phyloP scores from a whole-genome alignment of 1,284 basidiomycete genomes.

The Marasmius fiardii region DNA sequence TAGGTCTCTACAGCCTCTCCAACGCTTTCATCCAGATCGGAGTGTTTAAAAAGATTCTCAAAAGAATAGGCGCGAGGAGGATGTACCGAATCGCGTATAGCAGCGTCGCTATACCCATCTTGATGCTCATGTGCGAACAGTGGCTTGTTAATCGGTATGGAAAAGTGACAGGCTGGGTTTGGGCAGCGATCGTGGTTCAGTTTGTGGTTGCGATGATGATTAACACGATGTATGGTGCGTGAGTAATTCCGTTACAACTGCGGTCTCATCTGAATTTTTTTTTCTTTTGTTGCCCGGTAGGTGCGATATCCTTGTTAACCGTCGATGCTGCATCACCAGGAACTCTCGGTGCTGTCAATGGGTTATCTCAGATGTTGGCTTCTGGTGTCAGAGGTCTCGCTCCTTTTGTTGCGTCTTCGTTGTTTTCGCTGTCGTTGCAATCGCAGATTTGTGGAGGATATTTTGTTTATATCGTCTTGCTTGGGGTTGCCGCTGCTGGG shows the following conservation, averaged over 20 bases:
- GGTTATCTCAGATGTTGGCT: slow-evolving; percentile 19
- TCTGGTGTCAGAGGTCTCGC: slow-evolving; percentile 6
- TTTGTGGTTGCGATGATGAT: slow-evolving; percentile 3
- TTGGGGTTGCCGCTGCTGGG: slow-evolving; percentile 15
- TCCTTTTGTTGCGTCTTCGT: slow-evolving; percentile 10
- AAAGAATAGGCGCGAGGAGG: slow-evolving; percentile 10
- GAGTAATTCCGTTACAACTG: neutral
- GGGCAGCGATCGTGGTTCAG: slow-evolving; percentile 9
- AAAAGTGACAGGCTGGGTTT: slow-evolving; percentile 4
- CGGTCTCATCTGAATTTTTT: neutral
- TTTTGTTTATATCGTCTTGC: slow-evolving; percentile 25
- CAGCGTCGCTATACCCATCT: slow-evolving; percentile 1
- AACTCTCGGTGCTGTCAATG: slow-evolving; percentile 19
- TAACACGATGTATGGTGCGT: slow-evolving; percentile 9
- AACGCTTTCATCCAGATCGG: slow-evolving; percentile 19
- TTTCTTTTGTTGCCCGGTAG: neutral
- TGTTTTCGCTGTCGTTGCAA: slow-evolving; percentile 14
- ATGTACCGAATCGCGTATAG: slow-evolving; percentile 10
- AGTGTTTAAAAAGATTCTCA: slow-evolving; percentile 6
- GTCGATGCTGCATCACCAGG: slow-evolving; percentile 11
- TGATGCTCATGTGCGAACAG: slow-evolving; percentile 5
- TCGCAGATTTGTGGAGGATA: slow-evolving; percentile 25
- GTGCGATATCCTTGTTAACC: slow-evolving; percentile 1
- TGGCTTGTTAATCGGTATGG: slow-evolving; percentile 3
- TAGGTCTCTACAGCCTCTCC: slow-evolving; percentile 26